Base-by-base conservation (phyloP, 2,329 filamentous ascomycete species). In the Grosmannia serpens region DNA sequence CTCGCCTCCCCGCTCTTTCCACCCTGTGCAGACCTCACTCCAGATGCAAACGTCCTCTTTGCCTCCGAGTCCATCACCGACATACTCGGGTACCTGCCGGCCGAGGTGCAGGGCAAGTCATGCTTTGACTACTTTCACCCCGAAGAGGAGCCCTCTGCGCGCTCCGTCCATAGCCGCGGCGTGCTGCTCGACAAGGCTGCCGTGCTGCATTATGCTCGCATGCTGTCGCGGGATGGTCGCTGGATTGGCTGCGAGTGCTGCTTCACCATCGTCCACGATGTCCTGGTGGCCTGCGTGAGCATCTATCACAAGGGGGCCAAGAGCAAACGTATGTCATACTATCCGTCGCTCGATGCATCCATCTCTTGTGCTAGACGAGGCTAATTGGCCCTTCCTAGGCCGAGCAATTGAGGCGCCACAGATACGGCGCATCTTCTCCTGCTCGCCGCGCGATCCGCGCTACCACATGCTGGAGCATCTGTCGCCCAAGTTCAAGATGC, bases 401-500 rank as follows among this genome's bases (percentile, higher is more conserved):
- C 83, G 89, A 64, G 88, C 88, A 20, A 76, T 84, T 5, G 88
- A 90, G 65, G 89, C 89, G 46, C 89, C 89, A 1, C 80, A 89
- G 60, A 85, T 95, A 58, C 83, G 89, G 58, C 84, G 86, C 55
- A 77, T 92, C 31, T 95, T 95, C 70, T 86, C 88, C 3, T 89
- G 86, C 29, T 92, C 89, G 9, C 87, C 88, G 17, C 79, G 84
- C 66, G 90, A 95, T 67, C 89, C 89, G 22, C 84, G 89, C 62
- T 95, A 95, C 70, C 88, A 94, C 72, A 95, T 95, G 89, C 75
- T 95, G 68, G 87, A 89, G 58, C 88, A 91, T 63, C 76, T 95
- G 20, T 95, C 90, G 13, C 81, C 85, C 67, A 94, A 92, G 69
- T 95, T 95, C 73, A 77, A 77, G 63, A 78, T 80, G 69, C 75